These are phyloP conservation scores for Gossypium davidsonii DNA, from an alignment of 441 rosid genomes.

Conservation along the genomic window DNA sequence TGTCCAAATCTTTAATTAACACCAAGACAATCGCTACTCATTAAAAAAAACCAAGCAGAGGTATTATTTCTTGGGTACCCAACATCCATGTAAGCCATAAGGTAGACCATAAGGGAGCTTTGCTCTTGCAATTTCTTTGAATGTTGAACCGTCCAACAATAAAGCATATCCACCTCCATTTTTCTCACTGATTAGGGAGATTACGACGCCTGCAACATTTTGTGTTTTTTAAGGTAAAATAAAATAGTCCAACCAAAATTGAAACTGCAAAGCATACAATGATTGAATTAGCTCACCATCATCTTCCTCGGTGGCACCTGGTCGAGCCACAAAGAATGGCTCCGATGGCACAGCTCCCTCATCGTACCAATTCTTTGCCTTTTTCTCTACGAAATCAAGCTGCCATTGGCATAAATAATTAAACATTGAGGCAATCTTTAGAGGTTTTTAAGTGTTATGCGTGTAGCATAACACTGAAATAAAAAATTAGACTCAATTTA, in stretches of 20 bases:
- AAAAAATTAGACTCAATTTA: too few species aligned
- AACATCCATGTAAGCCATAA: slow-evolving; percentile 95
- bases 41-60: not conserved
- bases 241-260: not conserved
- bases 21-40: too few species aligned
- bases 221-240: not conserved
- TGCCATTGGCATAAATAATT: slow-evolving; percentile 10
- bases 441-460: too few species aligned
- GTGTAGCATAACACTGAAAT: too few species aligned
- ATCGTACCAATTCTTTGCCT: slow-evolving; percentile 77
- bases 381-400: slow-evolving; percentile 71
- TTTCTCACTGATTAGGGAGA: slow-evolving; percentile 71
- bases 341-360: slow-evolving; percentile 87
- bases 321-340: slow-evolving; percentile 84
- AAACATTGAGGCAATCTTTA: not conserved
- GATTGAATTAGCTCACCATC: slow-evolving; percentile 57
- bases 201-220: slow-evolving; percentile 58
- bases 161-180: slow-evolving; percentile 83
- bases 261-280: not conserved
- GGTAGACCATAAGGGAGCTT: slow-evolving; percentile 92
- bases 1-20: too few species aligned
- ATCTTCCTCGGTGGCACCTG: slow-evolving; percentile 79
- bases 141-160: slow-evolving; percentile 75
- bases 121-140: slow-evolving; percentile 90
- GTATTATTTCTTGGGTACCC: slow-evolving; percentile 58